Conservation (phyloP, 2,329 filamentous ascomycete genomes). For the Claviceps sp. region DNA sequence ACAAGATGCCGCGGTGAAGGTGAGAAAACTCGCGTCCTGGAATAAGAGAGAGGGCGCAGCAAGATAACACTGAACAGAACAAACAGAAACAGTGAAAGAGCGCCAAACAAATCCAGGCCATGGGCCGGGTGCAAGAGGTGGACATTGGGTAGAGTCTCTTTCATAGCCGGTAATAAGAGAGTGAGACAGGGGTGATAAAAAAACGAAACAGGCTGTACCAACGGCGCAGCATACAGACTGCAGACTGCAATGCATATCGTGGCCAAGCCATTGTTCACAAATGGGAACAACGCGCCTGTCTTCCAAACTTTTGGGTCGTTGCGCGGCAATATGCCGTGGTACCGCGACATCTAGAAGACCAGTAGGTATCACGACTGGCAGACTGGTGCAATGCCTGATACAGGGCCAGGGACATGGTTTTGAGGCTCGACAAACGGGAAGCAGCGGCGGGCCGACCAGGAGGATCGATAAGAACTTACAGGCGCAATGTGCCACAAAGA, state of each 20-base stretch:
- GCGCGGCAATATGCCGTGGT: not conserved
- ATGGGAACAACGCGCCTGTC: not conserved
- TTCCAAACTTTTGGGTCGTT: not conserved
- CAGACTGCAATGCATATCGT: not conserved
- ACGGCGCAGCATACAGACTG: not conserved
- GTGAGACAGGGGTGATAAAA: not conserved
- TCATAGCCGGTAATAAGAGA: not conserved
- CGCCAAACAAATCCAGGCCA: conserved; percentile 5
- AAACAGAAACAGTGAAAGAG: not conserved
- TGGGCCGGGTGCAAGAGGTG: conserved; percentile 8
- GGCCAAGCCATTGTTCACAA: not conserved
- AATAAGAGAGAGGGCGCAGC: not conserved
- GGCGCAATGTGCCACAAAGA: conserved; percentile 1
- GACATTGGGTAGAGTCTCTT: not conserved
- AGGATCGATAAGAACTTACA: conserved; percentile 4
- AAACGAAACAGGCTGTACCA: not conserved
- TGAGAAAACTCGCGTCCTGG: not conserved
- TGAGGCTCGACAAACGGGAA: not conserved
- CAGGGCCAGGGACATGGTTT: not conserved
- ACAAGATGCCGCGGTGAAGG: not conserved
- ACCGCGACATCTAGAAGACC: not conserved
- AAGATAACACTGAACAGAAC: not conserved
- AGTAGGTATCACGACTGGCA: too few relatives aligned
- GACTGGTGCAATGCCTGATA: not conserved
- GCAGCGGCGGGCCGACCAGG: not conserved